Evolutionary conservation across 2,329 filamentous ascomycete species (phyloP), one percentile per base, ranked within the genome.

Genomic region (Lojkania enalia): DNA sequence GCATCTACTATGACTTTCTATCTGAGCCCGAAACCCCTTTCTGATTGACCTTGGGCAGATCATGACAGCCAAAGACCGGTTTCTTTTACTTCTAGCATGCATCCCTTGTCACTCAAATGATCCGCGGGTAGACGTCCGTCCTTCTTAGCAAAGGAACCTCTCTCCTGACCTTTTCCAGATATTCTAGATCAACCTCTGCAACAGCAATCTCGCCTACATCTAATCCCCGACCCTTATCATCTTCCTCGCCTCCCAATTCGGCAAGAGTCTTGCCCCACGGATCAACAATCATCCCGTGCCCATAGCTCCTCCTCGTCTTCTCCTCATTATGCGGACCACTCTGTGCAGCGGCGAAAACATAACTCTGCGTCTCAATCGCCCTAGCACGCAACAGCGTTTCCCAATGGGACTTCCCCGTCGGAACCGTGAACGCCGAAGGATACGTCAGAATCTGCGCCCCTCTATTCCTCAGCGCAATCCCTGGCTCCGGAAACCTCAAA

Each of bases 301-400:
- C 92, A 71, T 94, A 96, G 69, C 88, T 95, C 20, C 81, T 79
- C 46, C 92, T 77, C 70, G 84, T 89, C 12, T 60, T 61, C 37
- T 62, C 57, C 50, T 83, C 81, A 57, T 90, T 90, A 64, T 86
- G 90, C 27, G 74, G 68, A 1, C 90, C 91, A 4, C 61, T 58
- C 70, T 96, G 91, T 29, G 90, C 92, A 1, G 91, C 85, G 7
- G 91, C 92, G 49, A 96, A 74, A 2, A 96, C 85, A 75, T 88
- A 97, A 43, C 84, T 83, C 71, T 96, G 88, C 14, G 86, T 90
- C 75, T 96, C 92, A 48, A 96, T 89, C 7, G 92, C 92, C 35
- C 92, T 77, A 3, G 89, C 84, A 20, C 88, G 77, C 12, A 96
- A 74, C 4, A 97, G 73, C 2, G 82, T 76, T 61, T 90, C 84